phyloP scores from a whole-genome alignment of 805 yeast genomes.

The Kazachstania kunashirensis region DNA sequence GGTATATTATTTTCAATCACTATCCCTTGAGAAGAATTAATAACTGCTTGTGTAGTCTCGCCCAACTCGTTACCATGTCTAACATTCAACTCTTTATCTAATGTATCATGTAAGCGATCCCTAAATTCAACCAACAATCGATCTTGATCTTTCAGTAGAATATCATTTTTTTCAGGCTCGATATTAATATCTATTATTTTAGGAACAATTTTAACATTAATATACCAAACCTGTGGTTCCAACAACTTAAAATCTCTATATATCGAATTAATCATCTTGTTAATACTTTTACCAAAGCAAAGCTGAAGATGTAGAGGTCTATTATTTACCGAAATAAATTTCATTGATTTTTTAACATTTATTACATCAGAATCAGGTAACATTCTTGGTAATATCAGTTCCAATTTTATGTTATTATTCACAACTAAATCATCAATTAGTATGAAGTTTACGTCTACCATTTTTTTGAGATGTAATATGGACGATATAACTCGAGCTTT shows the following conservation, averaged over 20 bases:
- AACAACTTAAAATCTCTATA: slow-evolving; percentile 20
- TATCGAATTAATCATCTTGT: slow-evolving; percentile 15
- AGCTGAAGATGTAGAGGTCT: slow-evolving; percentile 26
- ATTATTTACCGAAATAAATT: slow-evolving; percentile 29
- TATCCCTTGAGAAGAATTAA: no score
- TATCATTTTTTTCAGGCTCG: slow-evolving; percentile 38
- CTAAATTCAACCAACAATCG: slow-evolving; percentile 13
- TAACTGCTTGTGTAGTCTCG: no score
- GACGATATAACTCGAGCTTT: slow-evolving; percentile 9
- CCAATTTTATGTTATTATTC: slow-evolving; percentile 7
- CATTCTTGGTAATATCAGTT: slow-evolving; percentile 29
- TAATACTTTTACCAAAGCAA: slow-evolving; percentile 27
- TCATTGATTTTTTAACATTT: slow-evolving; percentile 15
- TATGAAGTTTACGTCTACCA: slow-evolving; percentile 11
- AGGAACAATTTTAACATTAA: slow-evolving; percentile 18
- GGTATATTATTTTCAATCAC: no score
- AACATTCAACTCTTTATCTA: neutral
- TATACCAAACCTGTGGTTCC: slow-evolving; percentile 31
- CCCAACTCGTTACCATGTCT: no score
- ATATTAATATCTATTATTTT: slow-evolving; percentile 33
- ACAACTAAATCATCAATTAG: slow-evolving; percentile 7
- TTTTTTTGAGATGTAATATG: slow-evolving; percentile 8
- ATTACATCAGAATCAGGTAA: slow-evolving; percentile 22
- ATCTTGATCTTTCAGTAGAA: slow-evolving; percentile 24
- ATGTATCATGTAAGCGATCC: neutral